Conservation (phyloP, 768 basidiomycete genomes). For the Strobilomyces confusus region DNA sequence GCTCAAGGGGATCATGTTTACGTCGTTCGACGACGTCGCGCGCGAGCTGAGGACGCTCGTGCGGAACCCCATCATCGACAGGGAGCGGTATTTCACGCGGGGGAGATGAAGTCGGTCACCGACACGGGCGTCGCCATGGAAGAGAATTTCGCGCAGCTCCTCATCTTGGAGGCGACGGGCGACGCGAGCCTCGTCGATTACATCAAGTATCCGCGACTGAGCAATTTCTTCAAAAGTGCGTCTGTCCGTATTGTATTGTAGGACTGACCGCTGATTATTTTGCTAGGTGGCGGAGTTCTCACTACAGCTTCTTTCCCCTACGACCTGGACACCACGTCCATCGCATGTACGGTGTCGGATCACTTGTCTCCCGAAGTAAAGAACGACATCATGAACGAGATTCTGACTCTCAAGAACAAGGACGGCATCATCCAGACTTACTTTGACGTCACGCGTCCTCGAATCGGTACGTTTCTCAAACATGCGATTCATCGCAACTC, state of each 20-base stretch:
- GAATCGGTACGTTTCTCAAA: slow-evolving; percentile 15
- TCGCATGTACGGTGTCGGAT: slow-evolving; percentile 18
- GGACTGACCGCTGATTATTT: not conserved
- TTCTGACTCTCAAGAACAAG: slow-evolving; percentile 11
- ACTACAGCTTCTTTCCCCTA: slow-evolving; percentile 12
- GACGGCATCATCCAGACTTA: slow-evolving; percentile 22
- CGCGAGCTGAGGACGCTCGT: slow-evolving; percentile 13
- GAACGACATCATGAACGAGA: slow-evolving; percentile 22
- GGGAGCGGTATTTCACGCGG: slow-evolving; percentile 16
- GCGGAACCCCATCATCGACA: slow-evolving; percentile 15
- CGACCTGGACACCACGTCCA: slow-evolving; percentile 20
- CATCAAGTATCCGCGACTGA: slow-evolving; percentile 14
- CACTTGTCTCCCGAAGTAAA: slow-evolving; percentile 12
- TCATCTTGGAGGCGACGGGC: slow-evolving; percentile 17
- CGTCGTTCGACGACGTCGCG: slow-evolving; percentile 14
- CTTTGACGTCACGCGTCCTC: slow-evolving; percentile 19
- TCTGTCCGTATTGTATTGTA: not conserved
- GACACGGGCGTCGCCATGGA: slow-evolving; percentile 12
- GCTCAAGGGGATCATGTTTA: slow-evolving; percentile 18
- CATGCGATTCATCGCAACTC: not conserved
- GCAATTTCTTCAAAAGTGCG: slow-evolving; percentile 21
- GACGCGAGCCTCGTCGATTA: slow-evolving; percentile 20
- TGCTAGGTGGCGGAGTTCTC: slow-evolving; percentile 5
- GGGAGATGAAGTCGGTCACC: slow-evolving; percentile 16
- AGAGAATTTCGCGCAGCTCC: slow-evolving; percentile 20